phyloP scores from a whole-genome alignment of 371 early-diverging fungal genomes.

The Blyttiomyces sp. region DNA sequence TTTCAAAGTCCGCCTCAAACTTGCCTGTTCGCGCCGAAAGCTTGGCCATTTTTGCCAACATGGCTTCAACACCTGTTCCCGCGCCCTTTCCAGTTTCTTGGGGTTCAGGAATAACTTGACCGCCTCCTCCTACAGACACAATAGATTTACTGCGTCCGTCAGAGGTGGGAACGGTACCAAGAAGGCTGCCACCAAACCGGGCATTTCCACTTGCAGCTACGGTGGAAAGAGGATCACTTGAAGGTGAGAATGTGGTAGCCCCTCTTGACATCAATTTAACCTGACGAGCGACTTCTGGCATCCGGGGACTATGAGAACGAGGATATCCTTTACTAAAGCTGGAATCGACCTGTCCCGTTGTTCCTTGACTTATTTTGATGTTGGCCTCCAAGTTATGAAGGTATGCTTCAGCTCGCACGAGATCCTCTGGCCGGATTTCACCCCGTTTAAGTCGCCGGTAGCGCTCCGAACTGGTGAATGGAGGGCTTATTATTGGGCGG shows the following conservation, averaged over 20 bases:
- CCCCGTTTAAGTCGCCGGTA: slow-evolving; percentile 8
- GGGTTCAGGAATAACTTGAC: background rate
- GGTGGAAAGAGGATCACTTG: background rate
- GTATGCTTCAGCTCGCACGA: slow-evolving; percentile 3
- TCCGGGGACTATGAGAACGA: no score
- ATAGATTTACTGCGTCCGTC: background rate
- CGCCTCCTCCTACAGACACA: background rate
- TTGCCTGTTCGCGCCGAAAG: slow-evolving; percentile 12
- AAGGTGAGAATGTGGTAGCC: background rate
- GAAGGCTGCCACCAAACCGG: background rate
- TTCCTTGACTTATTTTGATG: slow-evolving; percentile 1
- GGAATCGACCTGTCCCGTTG: background rate
- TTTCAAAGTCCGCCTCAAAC: slow-evolving; percentile 12
- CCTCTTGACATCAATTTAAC: background rate
- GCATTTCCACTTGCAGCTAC: background rate
- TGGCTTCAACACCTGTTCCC: slow-evolving; percentile 3
- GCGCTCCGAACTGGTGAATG: slow-evolving; percentile 18
- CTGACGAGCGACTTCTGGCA: no score
- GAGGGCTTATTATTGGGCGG: slow-evolving; percentile 8
- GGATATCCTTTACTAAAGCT: background rate
- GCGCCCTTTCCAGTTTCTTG: background rate
- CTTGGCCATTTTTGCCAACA: slow-evolving; percentile 16
- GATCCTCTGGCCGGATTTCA: background rate
- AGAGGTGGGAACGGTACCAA: background rate
- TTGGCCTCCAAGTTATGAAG: slow-evolving; percentile 7